A percentile compares a stretch with the other conserved stretches of the same genome.
phyloP scores from a whole-genome alignment of 148 eudicot species.

The Rhododendron ovatum region DNA sequence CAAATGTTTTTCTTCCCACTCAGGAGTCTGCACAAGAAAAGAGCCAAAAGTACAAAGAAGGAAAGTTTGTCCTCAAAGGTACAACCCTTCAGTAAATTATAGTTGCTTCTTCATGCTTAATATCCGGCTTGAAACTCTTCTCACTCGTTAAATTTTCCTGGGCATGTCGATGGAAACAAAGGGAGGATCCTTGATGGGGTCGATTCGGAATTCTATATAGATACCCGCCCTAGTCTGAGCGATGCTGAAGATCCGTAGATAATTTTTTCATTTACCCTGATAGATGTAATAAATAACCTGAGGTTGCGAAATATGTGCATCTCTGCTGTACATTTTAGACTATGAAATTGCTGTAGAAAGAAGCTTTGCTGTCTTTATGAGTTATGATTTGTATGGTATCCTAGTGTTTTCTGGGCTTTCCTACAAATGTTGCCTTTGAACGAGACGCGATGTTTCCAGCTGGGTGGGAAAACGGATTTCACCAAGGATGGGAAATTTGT shows the following conservation, averaged over 20 bases:
- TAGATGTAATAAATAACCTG: background rate
- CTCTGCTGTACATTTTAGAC: background rate
- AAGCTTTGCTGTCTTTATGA: background rate
- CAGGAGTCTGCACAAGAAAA: conserved; percentile 74
- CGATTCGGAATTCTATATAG: conserved; percentile 66
- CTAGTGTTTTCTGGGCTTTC: background rate
- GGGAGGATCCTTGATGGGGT: conserved; percentile 65
- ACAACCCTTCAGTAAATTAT: background rate
- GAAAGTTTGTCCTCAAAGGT: conserved; percentile 90
- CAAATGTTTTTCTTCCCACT: background rate
- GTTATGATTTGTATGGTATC: background rate
- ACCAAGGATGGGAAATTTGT: background rate
- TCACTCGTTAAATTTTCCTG: background rate
- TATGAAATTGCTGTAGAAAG: background rate
- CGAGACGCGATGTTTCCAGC: background rate
- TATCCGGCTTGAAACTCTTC: background rate
- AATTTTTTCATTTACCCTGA: background rate
- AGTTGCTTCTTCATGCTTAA: background rate
- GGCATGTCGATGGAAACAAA: conserved; percentile 34
- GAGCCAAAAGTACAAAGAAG: conserved; percentile 91
- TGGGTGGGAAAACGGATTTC: background rate
- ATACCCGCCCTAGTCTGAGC: conserved; percentile 47
- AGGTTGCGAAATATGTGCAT: background rate
- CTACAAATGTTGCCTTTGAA: background rate
- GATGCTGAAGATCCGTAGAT: conserved; percentile 58